Conservation (phyloP, 2,329 filamentous ascomycete genomes). For the Passalora sequoiae region DNA sequence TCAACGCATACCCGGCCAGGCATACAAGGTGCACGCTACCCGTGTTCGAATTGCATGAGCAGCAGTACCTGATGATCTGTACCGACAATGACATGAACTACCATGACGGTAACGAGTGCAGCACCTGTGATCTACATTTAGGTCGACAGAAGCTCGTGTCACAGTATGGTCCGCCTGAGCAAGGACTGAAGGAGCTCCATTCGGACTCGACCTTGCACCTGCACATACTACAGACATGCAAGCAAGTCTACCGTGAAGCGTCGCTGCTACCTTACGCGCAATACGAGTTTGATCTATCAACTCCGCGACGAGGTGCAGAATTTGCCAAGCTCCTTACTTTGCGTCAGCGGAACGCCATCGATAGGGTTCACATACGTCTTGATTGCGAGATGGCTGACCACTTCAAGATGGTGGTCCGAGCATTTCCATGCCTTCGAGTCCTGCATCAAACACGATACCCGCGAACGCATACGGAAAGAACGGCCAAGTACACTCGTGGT, state of each 20-base stretch:
- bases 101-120: background rate
- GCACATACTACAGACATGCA: background rate
- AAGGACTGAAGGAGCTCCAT: background rate
- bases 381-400: background rate
- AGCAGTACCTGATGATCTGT: background rate
- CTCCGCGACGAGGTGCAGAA: background rate
- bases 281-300: conserved; percentile 2
- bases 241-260: conserved; percentile 4
- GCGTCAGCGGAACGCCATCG: background rate
- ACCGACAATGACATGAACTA: background rate
- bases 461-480: background rate
- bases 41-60: conserved; percentile 2
- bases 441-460: background rate
- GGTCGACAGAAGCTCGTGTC: background rate
- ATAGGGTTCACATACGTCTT: background rate
- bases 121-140: background rate
- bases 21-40: conserved; percentile 3
- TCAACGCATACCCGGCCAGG: background rate
- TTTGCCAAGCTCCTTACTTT: background rate
- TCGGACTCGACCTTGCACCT: background rate
- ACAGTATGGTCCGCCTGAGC: background rate
- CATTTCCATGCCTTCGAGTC: background rate
- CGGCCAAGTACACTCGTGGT: background rate
- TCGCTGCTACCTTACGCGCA: conserved; percentile 1
- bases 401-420: background rate